A percentile compares a stretch with the other conserved stretches of the same genome.
Conservation (phyloP, 768 basidiomycete species). For the Russula ochroleuca region DNA sequence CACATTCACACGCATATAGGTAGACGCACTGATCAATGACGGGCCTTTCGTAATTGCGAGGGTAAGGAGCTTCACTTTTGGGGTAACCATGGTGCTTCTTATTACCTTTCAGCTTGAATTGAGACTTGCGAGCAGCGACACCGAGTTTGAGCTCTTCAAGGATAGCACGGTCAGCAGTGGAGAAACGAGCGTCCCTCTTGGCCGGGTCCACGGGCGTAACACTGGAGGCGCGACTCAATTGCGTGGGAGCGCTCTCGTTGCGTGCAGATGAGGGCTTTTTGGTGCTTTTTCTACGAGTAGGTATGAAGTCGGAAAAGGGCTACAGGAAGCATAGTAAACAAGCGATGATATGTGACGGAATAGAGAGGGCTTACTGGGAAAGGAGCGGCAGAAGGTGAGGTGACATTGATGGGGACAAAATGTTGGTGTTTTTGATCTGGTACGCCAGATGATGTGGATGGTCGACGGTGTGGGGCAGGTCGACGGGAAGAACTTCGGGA, state of each 20-base stretch:
- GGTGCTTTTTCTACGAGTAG: slow-evolving; percentile 19
- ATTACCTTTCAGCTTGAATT: slow-evolving; percentile 48
- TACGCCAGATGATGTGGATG: slow-evolving; percentile 21
- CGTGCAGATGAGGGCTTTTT: slow-evolving; percentile 14
- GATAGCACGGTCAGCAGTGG: slow-evolving; percentile 59
- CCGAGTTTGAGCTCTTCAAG: slow-evolving; percentile 52
- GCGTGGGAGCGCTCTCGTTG: slow-evolving; percentile 15
- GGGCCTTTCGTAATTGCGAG: slow-evolving; percentile 58
- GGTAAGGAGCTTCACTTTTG: slow-evolving; percentile 57
- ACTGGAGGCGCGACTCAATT: neutral
- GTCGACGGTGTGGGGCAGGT: neutral
- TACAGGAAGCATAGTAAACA: neutral
- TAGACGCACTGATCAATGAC: slow-evolving; percentile 64
- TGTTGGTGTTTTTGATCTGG: slow-evolving; percentile 8
- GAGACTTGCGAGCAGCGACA: slow-evolving; percentile 49
- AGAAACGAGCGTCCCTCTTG: slow-evolving; percentile 40
- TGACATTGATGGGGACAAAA: slow-evolving; percentile 1
- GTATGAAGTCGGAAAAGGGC: slow-evolving; percentile 26
- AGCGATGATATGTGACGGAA: neutral
- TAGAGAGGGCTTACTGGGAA: slow-evolving; percentile 13
- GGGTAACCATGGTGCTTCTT: slow-evolving; percentile 56
- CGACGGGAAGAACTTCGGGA: slow-evolving; percentile 6
- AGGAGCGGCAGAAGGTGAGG: slow-evolving; percentile 16
- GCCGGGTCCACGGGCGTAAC: neutral
- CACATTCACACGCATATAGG: neutral